Conservation (phyloP, 805 yeast genomes). For the Teunomyces barrocoloradensis region DNA sequence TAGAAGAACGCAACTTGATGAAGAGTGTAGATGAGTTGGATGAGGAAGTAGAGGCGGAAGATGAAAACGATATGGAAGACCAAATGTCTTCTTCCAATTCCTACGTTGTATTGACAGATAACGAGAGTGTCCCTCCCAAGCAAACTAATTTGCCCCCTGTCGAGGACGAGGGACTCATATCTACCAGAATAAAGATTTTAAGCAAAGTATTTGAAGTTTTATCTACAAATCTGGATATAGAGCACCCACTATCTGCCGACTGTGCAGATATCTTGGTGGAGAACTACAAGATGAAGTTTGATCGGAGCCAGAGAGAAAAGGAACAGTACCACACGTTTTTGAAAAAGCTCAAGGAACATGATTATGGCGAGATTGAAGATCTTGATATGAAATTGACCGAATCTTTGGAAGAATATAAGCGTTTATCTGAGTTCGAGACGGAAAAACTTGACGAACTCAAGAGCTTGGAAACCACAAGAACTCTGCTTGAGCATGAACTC, state of each 20-base stretch:
- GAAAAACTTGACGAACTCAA: conserved; percentile 30
- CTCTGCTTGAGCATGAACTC: conserved; percentile 49
- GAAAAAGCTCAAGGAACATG: conserved; percentile 53
- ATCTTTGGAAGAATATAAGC: conserved; percentile 41
- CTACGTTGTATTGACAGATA: conserved; percentile 10
- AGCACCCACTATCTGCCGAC: conserved; percentile 82
- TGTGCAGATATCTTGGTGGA: conserved; percentile 69
- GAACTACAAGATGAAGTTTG: conserved; percentile 66
- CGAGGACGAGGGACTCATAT: conserved; percentile 31
- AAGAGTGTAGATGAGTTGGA: conserved; percentile 26
- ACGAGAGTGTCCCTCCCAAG: conserved; percentile 1
- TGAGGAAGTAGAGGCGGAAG: conserved; percentile 19
- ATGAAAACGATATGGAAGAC: conserved; percentile 11
- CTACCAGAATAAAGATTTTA: conserved; percentile 51
- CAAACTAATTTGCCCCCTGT: not conserved
- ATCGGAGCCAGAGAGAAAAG: conserved; percentile 70
- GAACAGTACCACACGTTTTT: conserved; percentile 75
- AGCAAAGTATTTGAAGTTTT: conserved; percentile 69
- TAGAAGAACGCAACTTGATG: conserved; percentile 25
- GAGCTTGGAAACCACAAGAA: conserved; percentile 41
- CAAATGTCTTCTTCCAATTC: conserved; percentile 9
- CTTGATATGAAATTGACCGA: conserved; percentile 44
- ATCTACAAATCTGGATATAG: conserved; percentile 68
- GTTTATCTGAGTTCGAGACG: conserved; percentile 39
- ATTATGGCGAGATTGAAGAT: conserved; percentile 21